Evolutionary conservation across 805 yeast species (phyloP).

Genomic region (Cyberlindnera mycetangii): DNA sequence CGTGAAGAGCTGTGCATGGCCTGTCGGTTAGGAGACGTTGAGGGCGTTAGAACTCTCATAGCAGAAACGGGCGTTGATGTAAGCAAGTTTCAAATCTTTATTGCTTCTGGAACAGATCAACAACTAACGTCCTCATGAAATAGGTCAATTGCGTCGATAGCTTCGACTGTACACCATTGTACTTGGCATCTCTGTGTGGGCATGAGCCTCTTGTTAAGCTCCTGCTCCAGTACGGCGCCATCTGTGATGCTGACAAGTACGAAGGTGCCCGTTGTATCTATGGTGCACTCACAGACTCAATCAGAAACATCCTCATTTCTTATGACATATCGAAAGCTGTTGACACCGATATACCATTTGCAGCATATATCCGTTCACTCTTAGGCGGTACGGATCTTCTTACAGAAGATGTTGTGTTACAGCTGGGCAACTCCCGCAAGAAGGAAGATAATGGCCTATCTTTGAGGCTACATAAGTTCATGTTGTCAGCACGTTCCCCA

Average conservation of each 20-base stretch:
- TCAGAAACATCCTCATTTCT: slow-evolving; percentile 53
- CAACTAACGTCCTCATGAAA: neutral
- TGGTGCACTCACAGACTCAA: slow-evolving; percentile 70
- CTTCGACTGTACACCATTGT: slow-evolving; percentile 74
- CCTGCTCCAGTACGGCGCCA: slow-evolving; percentile 64
- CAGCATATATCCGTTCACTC: slow-evolving; percentile 60
- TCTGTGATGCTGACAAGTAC: slow-evolving; percentile 77
- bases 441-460: slow-evolving; percentile 6
- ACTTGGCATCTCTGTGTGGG: slow-evolving; percentile 73
- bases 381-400: slow-evolving; percentile 16
- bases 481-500: slow-evolving; percentile 37
- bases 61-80: slow-evolving; percentile 50
- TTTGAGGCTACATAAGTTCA: slow-evolving; percentile 38
- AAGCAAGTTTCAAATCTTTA: slow-evolving; percentile 15
- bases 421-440: slow-evolving; percentile 11
- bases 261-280: slow-evolving; percentile 78
- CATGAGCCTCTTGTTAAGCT: slow-evolving; percentile 61
- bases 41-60: slow-evolving; percentile 55
- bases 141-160: slow-evolving; percentile 48
- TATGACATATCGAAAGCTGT: slow-evolving; percentile 68
- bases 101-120: neutral
- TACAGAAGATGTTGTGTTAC: slow-evolving; percentile 22
- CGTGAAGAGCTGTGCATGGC: slow-evolving; percentile 54
- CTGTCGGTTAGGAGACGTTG: slow-evolving; percentile 68
- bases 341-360: slow-evolving; percentile 69